phyloP scores from a whole-genome alignment of 2,329 filamentous ascomycete species.

The Penicillium sp. region DNA sequence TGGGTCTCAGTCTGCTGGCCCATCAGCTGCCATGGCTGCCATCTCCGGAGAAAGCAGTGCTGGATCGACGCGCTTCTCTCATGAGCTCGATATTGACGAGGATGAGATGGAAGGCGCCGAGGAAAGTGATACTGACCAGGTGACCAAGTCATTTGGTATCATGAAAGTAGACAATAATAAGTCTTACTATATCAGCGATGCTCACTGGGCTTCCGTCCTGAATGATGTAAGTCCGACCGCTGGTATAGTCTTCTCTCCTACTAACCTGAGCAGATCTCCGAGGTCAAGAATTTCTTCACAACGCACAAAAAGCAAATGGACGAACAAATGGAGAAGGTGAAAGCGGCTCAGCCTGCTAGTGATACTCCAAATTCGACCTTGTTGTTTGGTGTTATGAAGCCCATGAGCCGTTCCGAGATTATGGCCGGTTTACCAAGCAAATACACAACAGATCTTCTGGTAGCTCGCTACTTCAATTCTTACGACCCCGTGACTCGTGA shows the following conservation, averaged over 20 bases:
- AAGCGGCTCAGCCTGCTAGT: conserved; percentile 62
- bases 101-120: conserved; percentile 60
- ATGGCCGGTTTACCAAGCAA: conserved; percentile 78
- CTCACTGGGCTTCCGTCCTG: conserved; percentile 80
- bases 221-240: conserved; percentile 57
- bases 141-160: conserved; percentile 74
- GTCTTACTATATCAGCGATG: conserved; percentile 78
- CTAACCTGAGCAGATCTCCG: conserved; percentile 63
- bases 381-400: conserved; percentile 71
- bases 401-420: conserved; percentile 74
- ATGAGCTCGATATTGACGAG: conserved; percentile 51
- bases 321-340: conserved; percentile 75
- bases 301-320: conserved; percentile 88
- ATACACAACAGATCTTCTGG: conserved; percentile 78
- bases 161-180: conserved; percentile 80
- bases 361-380: conserved; percentile 69
- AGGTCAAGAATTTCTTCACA: conserved; percentile 89
- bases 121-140: conserved; percentile 70
- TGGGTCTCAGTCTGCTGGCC: conserved; percentile 65
- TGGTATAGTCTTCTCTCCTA: not conserved
- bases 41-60: conserved; percentile 49
- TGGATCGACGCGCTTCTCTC: conserved; percentile 40
- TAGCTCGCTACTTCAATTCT: conserved; percentile 89
- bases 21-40: conserved; percentile 60
- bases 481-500: conserved; percentile 63